Evolutionary conservation across 208 protist species (phyloP).

Genomic region (Phytomonas francai): DNA sequence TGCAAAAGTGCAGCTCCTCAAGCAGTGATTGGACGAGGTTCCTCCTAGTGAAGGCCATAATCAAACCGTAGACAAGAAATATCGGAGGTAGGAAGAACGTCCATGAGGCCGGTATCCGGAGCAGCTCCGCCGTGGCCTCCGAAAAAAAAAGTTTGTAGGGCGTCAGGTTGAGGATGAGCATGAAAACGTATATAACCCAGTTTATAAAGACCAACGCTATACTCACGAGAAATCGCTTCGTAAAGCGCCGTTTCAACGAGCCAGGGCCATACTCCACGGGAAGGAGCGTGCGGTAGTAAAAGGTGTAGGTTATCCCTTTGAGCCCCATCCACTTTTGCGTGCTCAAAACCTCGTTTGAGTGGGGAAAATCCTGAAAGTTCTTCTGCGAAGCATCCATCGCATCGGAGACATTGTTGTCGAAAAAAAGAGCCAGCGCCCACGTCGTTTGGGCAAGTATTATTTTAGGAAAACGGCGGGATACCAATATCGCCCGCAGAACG

Average conservation of each 20-base stretch:
- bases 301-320: constrained; percentile 28
- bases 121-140: constrained; percentile 21
- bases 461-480: constrained; percentile 57
- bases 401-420: constrained; percentile 55
- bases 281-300: constrained; percentile 59
- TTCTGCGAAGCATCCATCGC: constrained; percentile 53
- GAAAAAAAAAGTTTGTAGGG: constrained; percentile 5
- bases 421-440: constrained; percentile 57
- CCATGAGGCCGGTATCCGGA: constrained; percentile 43
- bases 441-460: constrained; percentile 54
- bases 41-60: constrained; percentile 25
- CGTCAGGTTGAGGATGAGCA: constrained; percentile 34
- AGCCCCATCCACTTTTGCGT: constrained; percentile 10
- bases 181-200: constrained; percentile 28
- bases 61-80: constrained; percentile 44
- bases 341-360: constrained; percentile 34
- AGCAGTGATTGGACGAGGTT: constrained; percentile 52
- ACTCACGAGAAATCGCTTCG: constrained; percentile 41
- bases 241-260: constrained; percentile 22
- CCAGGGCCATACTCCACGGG: constrained; percentile 49
- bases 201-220: constrained; percentile 42
- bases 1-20: constrained; percentile 48
- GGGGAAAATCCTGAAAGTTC: constrained; percentile 66
- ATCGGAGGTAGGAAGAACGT: constrained; percentile 50
- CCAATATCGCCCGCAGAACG: constrained; percentile 34